phyloP scores from a whole-genome alignment of 2,329 filamentous ascomycete genomes.

The Alternaria sp. region DNA sequence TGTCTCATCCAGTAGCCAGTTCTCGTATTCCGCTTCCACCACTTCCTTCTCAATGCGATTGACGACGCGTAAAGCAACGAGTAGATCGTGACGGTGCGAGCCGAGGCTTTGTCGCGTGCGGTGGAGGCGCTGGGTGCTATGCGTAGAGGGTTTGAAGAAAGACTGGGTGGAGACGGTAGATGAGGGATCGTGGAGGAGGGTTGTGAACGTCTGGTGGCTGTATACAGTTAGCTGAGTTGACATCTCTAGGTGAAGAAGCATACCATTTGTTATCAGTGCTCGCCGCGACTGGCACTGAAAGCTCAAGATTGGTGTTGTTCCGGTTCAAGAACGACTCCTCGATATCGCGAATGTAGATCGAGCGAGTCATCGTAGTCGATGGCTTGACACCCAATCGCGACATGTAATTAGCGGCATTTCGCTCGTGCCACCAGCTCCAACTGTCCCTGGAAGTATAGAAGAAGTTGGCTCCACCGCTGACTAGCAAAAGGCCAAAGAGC shows the following conservation, averaged over 20 bases:
- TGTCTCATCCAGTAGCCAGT: slow-evolving; percentile 84
- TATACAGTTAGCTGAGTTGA: slow-evolving; percentile 8
- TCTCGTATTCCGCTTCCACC: slow-evolving; percentile 87
- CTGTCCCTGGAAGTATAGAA: slow-evolving; percentile 76
- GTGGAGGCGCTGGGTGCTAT: slow-evolving; percentile 64
- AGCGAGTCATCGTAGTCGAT: slow-evolving; percentile 80
- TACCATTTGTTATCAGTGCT: slow-evolving; percentile 39
- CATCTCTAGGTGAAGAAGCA: too few relatives aligned
- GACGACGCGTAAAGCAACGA: slow-evolving; percentile 88
- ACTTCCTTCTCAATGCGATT: slow-evolving; percentile 90
- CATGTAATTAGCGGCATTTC: slow-evolving; percentile 83
- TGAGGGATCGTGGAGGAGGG: slow-evolving; percentile 38
- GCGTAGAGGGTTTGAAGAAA: slow-evolving; percentile 31
- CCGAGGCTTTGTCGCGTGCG: slow-evolving; percentile 84
- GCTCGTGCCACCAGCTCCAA: slow-evolving; percentile 84
- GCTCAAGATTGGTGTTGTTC: slow-evolving; percentile 38
- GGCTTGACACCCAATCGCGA: slow-evolving; percentile 77
- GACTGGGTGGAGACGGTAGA: slow-evolving; percentile 24
- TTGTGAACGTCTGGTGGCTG: slow-evolving; percentile 47
- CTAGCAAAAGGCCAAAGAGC: slow-evolving; percentile 70
- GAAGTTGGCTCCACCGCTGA: slow-evolving; percentile 76
- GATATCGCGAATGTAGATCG: slow-evolving; percentile 82
- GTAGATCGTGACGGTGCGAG: slow-evolving; percentile 83
- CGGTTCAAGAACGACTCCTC: slow-evolving; percentile 64
- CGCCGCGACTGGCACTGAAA: slow-evolving; percentile 21